A percentile compares a stretch with the other conserved stretches of the same genome.
Evolutionary conservation across 2,329 filamentous ascomycete genomes (phyloP).

Genomic region (Fusarium chlamydosporum): DNA sequence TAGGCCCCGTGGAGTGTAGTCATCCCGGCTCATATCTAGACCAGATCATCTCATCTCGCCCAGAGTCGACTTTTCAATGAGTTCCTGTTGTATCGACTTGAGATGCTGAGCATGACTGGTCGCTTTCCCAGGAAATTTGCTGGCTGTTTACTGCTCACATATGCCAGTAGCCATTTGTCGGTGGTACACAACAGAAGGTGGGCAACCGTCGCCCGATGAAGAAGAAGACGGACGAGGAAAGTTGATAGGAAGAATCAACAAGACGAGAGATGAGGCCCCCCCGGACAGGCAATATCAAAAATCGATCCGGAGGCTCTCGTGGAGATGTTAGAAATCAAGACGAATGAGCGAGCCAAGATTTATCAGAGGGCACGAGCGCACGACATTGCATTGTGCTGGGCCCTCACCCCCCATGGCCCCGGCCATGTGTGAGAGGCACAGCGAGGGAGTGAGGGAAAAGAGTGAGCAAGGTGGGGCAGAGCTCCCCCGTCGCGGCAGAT

Average conservation of each 20-base stretch:
- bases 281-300: constrained; percentile 46
- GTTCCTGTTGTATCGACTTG: constrained; percentile 45
- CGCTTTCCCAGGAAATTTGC: constrained; percentile 35
- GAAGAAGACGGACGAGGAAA: constrained; percentile 38
- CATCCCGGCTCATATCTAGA: constrained; percentile 52
- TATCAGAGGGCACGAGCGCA: constrained; percentile 52
- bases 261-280: constrained; percentile 36
- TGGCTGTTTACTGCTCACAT: constrained; percentile 44
- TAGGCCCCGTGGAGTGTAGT: constrained; percentile 52
- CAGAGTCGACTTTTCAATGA: constrained; percentile 47
- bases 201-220: constrained; percentile 43
- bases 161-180: constrained; percentile 46
- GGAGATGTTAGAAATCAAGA: constrained; percentile 49
- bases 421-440: constrained; percentile 50
- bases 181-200: constrained; percentile 46
- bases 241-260: constrained; percentile 39
- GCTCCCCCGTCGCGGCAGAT: constrained; percentile 50
- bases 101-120: constrained; percentile 49
- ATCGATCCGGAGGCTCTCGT: constrained; percentile 48
- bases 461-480: constrained; percentile 50
- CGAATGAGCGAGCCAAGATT: constrained; percentile 51
- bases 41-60: constrained; percentile 52
- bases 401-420: constrained; percentile 48
- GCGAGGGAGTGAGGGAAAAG: constrained; percentile 48
- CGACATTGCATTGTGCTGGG: constrained; percentile 52